Conservation (phyloP, 768 basidiomycete genomes). For the Hortiboletus campestris region DNA sequence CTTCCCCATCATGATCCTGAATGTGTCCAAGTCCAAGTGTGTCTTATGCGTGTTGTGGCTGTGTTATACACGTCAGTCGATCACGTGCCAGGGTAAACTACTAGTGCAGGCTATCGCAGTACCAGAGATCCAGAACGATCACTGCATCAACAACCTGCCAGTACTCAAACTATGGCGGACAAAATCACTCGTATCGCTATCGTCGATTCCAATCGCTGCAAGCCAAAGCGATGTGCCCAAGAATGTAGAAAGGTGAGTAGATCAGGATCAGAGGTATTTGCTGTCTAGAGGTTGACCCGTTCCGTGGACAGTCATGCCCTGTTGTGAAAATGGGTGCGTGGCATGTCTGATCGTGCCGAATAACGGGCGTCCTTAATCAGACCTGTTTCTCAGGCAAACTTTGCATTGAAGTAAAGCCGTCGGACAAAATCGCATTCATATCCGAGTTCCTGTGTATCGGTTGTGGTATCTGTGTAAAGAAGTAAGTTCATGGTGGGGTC, state of each 20-base stretch:
- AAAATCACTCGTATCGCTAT: conserved; percentile 99
- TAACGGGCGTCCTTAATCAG: not conserved
- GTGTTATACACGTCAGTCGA: not conserved
- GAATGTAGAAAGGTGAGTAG: conserved; percentile 90
- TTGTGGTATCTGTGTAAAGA: conserved; percentile 99
- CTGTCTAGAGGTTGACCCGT: conserved; percentile 10
- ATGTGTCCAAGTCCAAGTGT: not conserved
- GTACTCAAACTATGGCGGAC: conserved; percentile 62
- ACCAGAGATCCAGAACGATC: not conserved
- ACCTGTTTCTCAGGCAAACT: conserved; percentile 68
- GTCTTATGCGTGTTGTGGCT: not conserved
- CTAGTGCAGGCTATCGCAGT: not conserved
- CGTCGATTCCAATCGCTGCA: conserved; percentile 88
- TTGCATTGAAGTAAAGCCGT: conserved; percentile 95
- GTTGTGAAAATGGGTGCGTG: conserved; percentile 93
- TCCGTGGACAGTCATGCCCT: conserved; percentile 72
- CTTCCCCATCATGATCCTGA: conserved; percentile 24
- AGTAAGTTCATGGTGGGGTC: conserved; percentile 52
- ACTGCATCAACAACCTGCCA: conserved; percentile 3
- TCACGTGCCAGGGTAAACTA: conserved; percentile 16
- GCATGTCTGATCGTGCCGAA: conserved; percentile 2
- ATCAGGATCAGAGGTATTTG: conserved; percentile 2
- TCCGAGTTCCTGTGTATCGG: conserved; percentile 99
- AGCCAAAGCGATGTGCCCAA: conserved; percentile 94
- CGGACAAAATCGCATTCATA: conserved; percentile 98